Evolutionary conservation across 2,329 filamentous ascomycete genomes (phyloP).

Genomic region (Cucurbitaria berberidis): DNA sequence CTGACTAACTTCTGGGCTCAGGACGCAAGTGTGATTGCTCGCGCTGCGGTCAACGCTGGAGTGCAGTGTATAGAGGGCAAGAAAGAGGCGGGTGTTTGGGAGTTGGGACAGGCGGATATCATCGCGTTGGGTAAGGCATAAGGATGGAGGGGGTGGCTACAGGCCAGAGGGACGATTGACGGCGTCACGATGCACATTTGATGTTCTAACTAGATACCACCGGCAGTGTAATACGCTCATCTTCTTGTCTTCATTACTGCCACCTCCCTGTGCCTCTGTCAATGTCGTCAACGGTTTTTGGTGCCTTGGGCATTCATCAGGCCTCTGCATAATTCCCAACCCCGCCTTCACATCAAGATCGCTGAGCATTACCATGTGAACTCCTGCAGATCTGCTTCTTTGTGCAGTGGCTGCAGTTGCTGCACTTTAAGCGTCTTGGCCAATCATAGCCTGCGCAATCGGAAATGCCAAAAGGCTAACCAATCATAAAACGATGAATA

Average conservation of each 20-base stretch:
- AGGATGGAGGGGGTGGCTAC: background rate
- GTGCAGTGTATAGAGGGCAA: conserved; percentile 59
- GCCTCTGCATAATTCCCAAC: too few relatives aligned
- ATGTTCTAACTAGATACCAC: background rate
- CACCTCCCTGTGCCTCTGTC: background rate
- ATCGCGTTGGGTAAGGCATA: conserved; percentile 64
- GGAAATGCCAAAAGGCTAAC: background rate
- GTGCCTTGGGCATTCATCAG: too few relatives aligned
- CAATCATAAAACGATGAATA: background rate
- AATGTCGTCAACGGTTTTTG: too few relatives aligned
- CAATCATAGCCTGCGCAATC: background rate
- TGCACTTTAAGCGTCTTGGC: background rate
- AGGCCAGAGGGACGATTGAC: background rate
- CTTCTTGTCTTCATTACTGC: background rate
- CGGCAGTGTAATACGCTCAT: background rate
- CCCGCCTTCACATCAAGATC: too few relatives aligned
- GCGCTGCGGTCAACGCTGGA: conserved; percentile 68
- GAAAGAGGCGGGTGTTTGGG: conserved; percentile 65
- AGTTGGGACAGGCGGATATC: conserved; percentile 67
- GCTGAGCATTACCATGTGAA: too few relatives aligned
- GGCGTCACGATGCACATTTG: background rate
- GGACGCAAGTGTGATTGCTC: conserved; percentile 74
- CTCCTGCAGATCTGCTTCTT: too few relatives aligned
- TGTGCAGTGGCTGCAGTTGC: too few relatives aligned
- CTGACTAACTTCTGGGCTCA: conserved; percentile 73